Evolutionary conservation across 768 basidiomycete species (phyloP).

Genomic region (Crucibulum laeve): DNA sequence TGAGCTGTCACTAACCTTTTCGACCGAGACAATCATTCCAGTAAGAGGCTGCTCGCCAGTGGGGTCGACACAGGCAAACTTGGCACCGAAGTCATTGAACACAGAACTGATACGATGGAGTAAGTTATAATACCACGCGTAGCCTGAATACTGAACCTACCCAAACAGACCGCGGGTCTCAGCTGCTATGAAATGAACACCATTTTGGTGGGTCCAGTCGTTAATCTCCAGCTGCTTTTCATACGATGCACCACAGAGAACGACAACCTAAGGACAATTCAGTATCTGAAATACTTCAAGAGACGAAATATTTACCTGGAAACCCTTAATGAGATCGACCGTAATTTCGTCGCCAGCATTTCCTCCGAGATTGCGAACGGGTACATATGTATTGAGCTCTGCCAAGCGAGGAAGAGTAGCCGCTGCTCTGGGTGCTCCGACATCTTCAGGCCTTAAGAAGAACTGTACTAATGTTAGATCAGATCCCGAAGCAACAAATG

Average conservation of each 20-base stretch:
- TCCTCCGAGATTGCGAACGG: conserved; percentile 84
- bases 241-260: conserved; percentile 75
- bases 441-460: conserved; percentile 83
- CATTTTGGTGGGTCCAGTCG: conserved; percentile 88
- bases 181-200: conserved; percentile 86
- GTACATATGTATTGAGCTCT: conserved; percentile 95
- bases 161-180: conserved; percentile 94
- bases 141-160: conserved; percentile 34
- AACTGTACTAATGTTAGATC: conserved; percentile 49
- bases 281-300: conserved; percentile 1
- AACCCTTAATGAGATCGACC: conserved; percentile 77
- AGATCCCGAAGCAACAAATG: conserved; percentile 3
- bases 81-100: conserved; percentile 95
- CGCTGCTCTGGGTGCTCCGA: conserved; percentile 84
- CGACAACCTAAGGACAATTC: conserved; percentile 61
- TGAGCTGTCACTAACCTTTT: conserved; percentile 52
- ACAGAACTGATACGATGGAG: conserved; percentile 54
- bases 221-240: conserved; percentile 92
- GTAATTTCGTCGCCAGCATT: conserved; percentile 72
- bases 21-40: conserved; percentile 96
- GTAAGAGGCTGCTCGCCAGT: conserved; percentile 93
- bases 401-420: conserved; percentile 86
- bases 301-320: conserved; percentile 58
- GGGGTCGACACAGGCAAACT: conserved; percentile 95
- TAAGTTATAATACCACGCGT: neutral